These are phyloP conservation scores for Candida albicans DNA, from an alignment of 1,139 yeast species.

Conservation along the genomic window DNA sequence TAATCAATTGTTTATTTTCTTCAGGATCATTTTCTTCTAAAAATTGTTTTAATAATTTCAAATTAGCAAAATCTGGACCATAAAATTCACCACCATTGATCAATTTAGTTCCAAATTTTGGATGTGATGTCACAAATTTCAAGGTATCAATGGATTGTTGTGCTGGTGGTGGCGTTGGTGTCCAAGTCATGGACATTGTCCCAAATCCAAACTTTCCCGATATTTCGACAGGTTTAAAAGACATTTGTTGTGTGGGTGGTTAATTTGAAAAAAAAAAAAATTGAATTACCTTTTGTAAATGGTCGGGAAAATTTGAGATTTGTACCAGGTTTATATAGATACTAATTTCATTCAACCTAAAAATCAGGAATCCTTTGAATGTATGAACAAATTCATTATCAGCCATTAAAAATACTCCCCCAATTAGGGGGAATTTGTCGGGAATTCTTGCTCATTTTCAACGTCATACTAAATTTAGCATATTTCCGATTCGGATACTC, in stretches of 20 bases:
- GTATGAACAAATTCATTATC: no score
- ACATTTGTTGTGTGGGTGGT: conserved; percentile 9
- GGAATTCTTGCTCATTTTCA: no score
- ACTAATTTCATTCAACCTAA: no score
- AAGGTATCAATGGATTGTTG: conserved; percentile 49
- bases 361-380: no score
- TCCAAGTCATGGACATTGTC: conserved; percentile 64
- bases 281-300: neutral
- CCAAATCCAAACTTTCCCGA: conserved; percentile 53
- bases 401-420: no score
- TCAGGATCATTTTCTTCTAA: conserved; percentile 54
- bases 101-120: conserved; percentile 51
- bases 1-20: conserved; percentile 44
- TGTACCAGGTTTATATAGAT: no score
- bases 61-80: conserved; percentile 49
- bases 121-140: conserved; percentile 40
- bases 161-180: conserved; percentile 42
- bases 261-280: neutral
- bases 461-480: no score
- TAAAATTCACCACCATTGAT: conserved; percentile 82
- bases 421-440: no score
- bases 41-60: conserved; percentile 54
- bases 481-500: no score
- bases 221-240: conserved; percentile 18
- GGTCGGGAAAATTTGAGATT: no score